Evolutionary conservation across 2,329 filamentous ascomycete species (phyloP).

Genomic region (Fusarium camptoceras): DNA sequence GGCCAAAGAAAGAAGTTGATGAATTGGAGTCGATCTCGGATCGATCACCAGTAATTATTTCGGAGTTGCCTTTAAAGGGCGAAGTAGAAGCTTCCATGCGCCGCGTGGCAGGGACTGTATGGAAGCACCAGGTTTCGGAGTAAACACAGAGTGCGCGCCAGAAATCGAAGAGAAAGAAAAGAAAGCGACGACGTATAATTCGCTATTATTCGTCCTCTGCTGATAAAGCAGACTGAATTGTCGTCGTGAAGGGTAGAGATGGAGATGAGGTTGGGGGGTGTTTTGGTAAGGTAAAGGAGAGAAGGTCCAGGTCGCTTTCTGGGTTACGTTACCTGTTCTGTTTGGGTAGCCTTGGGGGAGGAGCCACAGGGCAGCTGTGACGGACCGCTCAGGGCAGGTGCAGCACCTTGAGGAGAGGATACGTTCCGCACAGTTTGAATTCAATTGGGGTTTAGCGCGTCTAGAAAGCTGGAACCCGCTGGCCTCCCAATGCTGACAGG

Average conservation of each 20-base stretch:
- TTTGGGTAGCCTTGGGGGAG: constrained; percentile 37
- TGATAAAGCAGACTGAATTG: constrained; percentile 44
- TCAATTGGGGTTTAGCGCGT: constrained; percentile 1
- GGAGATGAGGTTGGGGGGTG: constrained; percentile 38
- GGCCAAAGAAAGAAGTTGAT: constrained; percentile 22
- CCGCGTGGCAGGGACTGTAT: constrained; percentile 46
- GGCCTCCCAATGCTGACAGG: constrained; percentile 33
- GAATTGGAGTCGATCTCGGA: constrained; percentile 42
- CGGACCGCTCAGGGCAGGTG: constrained; percentile 29
- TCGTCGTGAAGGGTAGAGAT: constrained; percentile 42
- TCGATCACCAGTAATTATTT: constrained; percentile 43
- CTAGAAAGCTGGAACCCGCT: constrained; percentile 21
- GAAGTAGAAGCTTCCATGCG: constrained; percentile 55
- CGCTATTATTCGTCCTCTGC: constrained; percentile 43
- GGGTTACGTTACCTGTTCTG: constrained; percentile 52
- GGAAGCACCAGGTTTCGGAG: constrained; percentile 26
- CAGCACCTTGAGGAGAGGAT: constrained; percentile 14
- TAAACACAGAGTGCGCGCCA: constrained; percentile 36
- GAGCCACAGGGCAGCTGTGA: constrained; percentile 33
- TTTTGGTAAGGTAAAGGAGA: constrained; percentile 45
- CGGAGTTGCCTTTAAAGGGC: constrained; percentile 40
- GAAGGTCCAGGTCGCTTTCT: constrained; percentile 44
- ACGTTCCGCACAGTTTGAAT: constrained; percentile 21
- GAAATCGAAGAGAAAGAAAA: constrained; percentile 32
- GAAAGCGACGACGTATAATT: constrained; percentile 36